A percentile compares a stretch with the other conserved stretches of the same genome.
Evolutionary conservation across 1,284 basidiomycete genomes (phyloP).

Genomic region (Heterobasidion annosum): DNA sequence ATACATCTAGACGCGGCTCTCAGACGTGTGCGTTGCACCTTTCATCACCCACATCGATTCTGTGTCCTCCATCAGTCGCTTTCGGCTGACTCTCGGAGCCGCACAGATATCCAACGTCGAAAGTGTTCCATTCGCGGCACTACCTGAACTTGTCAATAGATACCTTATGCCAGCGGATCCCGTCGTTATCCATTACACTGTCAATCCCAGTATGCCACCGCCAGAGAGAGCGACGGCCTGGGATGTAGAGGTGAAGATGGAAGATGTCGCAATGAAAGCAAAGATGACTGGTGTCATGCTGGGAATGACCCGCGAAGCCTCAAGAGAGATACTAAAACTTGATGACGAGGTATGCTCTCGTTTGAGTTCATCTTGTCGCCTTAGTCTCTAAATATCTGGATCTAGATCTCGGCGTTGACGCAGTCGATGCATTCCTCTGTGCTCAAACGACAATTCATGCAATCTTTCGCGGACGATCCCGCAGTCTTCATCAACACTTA

Average conservation of each 20-base stretch:
- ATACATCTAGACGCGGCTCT: constrained; percentile 74
- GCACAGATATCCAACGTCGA: constrained; percentile 60
- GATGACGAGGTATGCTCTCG: constrained; percentile 70
- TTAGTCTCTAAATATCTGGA: neutral
- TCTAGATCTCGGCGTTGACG: constrained; percentile 67
- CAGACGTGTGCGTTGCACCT: constrained; percentile 37
- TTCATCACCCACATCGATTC: neutral
- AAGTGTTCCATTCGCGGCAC: constrained; percentile 65
- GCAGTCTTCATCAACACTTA: constrained; percentile 81
- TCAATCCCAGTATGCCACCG: constrained; percentile 49
- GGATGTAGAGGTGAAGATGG: constrained; percentile 87
- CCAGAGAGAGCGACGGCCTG: constrained; percentile 65
- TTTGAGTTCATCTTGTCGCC: neutral
- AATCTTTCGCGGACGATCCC: constrained; percentile 77
- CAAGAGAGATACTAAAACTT: constrained; percentile 56
- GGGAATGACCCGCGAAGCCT: constrained; percentile 61
- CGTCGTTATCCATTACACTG: constrained; percentile 73
- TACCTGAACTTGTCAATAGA: constrained; percentile 83
- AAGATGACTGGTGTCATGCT: constrained; percentile 71
- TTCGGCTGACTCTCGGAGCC: neutral
- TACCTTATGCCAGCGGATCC: constrained; percentile 78
- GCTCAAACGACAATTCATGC: constrained; percentile 81
- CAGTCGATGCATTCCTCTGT: constrained; percentile 83
- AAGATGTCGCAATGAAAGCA: constrained; percentile 70
- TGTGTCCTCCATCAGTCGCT: neutral